phyloP scores from a whole-genome alignment of 108 stramenopile species.

The Schizochytrium sp. region DNA sequence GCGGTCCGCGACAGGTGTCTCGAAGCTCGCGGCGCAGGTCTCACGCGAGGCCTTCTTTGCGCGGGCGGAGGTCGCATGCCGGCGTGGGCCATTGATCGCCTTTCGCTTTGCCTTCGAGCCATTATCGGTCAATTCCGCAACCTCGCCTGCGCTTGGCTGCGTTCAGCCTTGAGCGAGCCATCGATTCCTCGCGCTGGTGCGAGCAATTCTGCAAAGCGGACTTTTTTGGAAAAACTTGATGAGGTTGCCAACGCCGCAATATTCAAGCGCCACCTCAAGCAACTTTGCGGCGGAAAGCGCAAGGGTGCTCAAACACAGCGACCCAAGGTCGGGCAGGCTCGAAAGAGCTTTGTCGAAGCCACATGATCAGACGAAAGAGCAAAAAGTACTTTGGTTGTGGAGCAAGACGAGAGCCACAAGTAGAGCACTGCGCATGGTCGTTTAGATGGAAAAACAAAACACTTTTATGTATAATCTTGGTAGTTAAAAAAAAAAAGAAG shows the following conservation, averaged over 20 bases:
- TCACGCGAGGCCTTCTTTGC: not conserved
- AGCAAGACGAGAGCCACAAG: not conserved
- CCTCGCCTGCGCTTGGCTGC: not conserved
- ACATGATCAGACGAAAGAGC: not conserved
- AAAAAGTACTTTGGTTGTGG: not conserved
- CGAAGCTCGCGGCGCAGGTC: not conserved
- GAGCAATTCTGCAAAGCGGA: not conserved
- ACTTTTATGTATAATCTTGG: too few species aligned
- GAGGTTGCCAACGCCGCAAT: not conserved
- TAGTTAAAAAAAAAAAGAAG: too few species aligned
- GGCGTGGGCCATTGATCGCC: not conserved
- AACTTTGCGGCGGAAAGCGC: not conserved
- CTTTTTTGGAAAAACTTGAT: not conserved
- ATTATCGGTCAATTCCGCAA: not conserved
- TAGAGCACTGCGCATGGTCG: not conserved
- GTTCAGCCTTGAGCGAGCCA: not conserved
- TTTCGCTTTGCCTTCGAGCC: not conserved
- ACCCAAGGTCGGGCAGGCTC: not conserved
- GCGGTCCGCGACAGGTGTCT: not conserved
- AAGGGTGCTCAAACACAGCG: not conserved
- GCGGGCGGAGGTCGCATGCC: not conserved
- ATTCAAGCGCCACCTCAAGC: not conserved
- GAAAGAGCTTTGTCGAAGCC: not conserved
- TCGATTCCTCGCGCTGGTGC: not conserved
- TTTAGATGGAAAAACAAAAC: too few species aligned